Conservation (phyloP, 495 filamentous ascomycete genomes). For the Penicillium subrubescens region DNA sequence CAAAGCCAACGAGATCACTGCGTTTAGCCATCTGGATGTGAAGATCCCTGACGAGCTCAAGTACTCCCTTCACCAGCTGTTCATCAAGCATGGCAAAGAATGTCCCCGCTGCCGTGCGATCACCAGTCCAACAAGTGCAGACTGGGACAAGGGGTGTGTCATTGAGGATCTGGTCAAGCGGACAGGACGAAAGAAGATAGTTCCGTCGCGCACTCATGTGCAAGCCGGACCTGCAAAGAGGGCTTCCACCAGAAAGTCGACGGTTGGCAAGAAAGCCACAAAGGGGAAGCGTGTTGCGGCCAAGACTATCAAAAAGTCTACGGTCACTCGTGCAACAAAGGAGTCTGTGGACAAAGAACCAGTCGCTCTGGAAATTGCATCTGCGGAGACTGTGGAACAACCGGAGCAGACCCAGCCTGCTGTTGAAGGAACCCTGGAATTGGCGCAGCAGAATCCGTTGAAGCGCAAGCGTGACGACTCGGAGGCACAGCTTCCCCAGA, state of each 20-base stretch:
- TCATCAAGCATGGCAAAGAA: slow-evolving; percentile 81
- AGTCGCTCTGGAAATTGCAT: background rate
- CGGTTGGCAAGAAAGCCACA: background rate
- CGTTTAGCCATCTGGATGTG: slow-evolving; percentile 80
- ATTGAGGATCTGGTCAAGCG: slow-evolving; percentile 54
- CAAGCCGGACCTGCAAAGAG: background rate
- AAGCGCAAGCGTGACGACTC: background rate
- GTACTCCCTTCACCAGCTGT: slow-evolving; percentile 83
- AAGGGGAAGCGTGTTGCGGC: background rate
- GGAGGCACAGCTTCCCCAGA: background rate
- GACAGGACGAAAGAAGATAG: slow-evolving; percentile 44
- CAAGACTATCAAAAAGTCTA: slow-evolving; percentile 8
- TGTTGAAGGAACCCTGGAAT: background rate
- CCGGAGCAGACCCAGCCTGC: background rate
- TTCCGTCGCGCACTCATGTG: background rate
- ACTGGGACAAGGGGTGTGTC: slow-evolving; percentile 52
- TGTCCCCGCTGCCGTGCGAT: slow-evolving; percentile 76
- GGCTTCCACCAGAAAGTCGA: background rate
- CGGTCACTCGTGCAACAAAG: background rate
- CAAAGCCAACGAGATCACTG: slow-evolving; percentile 61
- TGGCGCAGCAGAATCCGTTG: background rate
- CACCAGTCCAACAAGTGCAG: slow-evolving; percentile 45
- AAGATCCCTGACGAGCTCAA: slow-evolving; percentile 83
- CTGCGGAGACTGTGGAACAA: background rate
- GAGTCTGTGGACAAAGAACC: background rate